phyloP scores from a whole-genome alignment of 2,329 filamentous ascomycete species.

The Lecanicillium sp. region DNA sequence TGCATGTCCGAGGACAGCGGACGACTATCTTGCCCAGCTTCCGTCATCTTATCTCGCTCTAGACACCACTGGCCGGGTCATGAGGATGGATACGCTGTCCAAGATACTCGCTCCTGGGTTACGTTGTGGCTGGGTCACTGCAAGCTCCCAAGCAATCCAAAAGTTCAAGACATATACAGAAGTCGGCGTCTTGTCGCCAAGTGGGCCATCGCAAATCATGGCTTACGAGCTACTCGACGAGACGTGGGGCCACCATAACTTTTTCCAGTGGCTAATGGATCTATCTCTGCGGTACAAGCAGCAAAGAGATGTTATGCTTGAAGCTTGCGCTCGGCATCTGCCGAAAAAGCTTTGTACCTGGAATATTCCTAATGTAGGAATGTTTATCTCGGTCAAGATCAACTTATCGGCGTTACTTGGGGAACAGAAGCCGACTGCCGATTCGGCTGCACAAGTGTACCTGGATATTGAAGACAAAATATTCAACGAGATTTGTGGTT shows the following conservation, averaged over 20 bases:
- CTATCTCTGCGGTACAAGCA: slow-evolving; percentile 67
- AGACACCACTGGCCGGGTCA: slow-evolving; percentile 54
- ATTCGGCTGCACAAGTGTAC: not conserved
- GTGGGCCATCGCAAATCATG: slow-evolving; percentile 67
- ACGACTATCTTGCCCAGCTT: slow-evolving; percentile 7
- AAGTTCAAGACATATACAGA: slow-evolving; percentile 70
- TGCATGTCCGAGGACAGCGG: too few species aligned
- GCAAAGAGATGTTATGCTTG: slow-evolving; percentile 61
- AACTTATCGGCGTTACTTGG: slow-evolving; percentile 53
- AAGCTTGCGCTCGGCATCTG: slow-evolving; percentile 64
- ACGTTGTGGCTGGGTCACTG: slow-evolving; percentile 76
- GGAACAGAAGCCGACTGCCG: slow-evolving; percentile 13
- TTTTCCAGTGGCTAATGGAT: slow-evolving; percentile 73
- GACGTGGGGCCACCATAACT: slow-evolving; percentile 82
- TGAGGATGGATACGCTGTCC: slow-evolving; percentile 80
- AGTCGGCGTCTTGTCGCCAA: slow-evolving; percentile 67
- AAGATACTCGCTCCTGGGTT: slow-evolving; percentile 76
- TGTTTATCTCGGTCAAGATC: slow-evolving; percentile 76
- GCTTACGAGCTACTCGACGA: slow-evolving; percentile 81
- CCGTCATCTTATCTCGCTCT: slow-evolving; percentile 23
- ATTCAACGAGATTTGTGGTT: slow-evolving; percentile 60
- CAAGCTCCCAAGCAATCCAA: slow-evolving; percentile 67
- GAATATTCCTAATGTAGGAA: slow-evolving; percentile 67
- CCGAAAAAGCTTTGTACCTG: slow-evolving; percentile 64
- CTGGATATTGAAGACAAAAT: slow-evolving; percentile 55